Percentiles rank a stretch among this genome's conserved stretches.
These are phyloP conservation scores for Aspergillus caelatus DNA, from an alignment of 2,329 filamentous ascomycete genomes.

Conservation along the genomic window DNA sequence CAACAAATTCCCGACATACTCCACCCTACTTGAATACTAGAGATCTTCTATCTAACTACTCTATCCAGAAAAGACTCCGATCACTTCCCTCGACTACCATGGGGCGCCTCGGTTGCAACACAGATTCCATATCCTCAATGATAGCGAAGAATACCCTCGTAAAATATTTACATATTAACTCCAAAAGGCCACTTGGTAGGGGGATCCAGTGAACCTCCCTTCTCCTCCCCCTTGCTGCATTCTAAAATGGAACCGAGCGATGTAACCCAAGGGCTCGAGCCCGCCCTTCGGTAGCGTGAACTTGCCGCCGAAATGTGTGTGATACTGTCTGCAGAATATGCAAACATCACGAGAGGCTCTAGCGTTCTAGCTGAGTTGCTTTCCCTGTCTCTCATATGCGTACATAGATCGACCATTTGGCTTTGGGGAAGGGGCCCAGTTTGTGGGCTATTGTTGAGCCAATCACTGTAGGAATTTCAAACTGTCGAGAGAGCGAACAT, in stretches of 20 bases:
- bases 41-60: not conserved
- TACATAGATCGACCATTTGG: no score
- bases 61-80: not conserved
- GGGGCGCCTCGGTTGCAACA: not conserved
- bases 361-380: no score
- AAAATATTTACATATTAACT: not conserved
- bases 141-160: not conserved
- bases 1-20: not conserved
- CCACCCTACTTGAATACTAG: no score
- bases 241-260: not conserved
- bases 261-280: not conserved
- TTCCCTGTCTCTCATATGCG: no score
- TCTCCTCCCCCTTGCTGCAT: not conserved
- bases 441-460: no score
- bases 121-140: not conserved
- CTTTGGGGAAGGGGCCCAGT: no score
- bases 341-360: no score
- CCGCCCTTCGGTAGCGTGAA: not conserved
- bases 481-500: no score
- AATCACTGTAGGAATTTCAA: no score
- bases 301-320: not conserved
- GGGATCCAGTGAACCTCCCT: not conserved
- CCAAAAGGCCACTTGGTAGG: not conserved
- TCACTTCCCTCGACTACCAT: not conserved
- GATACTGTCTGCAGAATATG: no score